A percentile compares a stretch with the other conserved stretches of the same genome.
These are phyloP conservation scores for Mrakia frigida DNA, from an alignment of 768 basidiomycete genomes.

Conservation along the genomic window DNA sequence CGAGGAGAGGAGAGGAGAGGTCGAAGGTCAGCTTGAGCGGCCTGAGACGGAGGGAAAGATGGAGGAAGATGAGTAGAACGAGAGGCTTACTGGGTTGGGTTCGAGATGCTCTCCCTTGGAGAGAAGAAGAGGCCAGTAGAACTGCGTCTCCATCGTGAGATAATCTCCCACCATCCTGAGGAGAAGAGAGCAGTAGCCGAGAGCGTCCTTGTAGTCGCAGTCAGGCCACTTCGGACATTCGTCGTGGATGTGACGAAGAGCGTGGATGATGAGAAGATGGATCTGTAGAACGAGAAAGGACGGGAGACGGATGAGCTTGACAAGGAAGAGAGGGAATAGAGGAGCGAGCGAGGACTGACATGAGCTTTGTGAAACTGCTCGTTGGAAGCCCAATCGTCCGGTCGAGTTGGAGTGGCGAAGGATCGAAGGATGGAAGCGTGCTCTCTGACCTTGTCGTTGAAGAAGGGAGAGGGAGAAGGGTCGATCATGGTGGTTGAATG, in stretches of 20 bases:
- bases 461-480: not conserved
- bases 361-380: not conserved
- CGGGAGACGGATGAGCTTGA: not conserved
- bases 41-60: not conserved
- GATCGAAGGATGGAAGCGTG: not conserved
- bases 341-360: not conserved
- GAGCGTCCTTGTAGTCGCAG: conserved; percentile 1
- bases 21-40: not conserved
- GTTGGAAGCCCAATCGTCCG: not conserved
- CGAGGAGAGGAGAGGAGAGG: not conserved
- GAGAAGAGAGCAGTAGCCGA: not conserved
- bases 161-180: not conserved
- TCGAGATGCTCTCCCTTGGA: not conserved
- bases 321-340: not conserved
- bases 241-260: conserved; percentile 6
- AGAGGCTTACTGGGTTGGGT: not conserved
- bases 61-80: not conserved
- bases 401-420: not conserved
- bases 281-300: not conserved
- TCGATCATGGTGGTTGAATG: not conserved
- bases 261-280: not conserved
- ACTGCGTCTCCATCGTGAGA: not conserved
- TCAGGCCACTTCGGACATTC: not conserved
- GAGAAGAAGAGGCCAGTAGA: not conserved
- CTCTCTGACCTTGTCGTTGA: not conserved